Base-by-base conservation (phyloP, 805 yeast genomes). In the Candida koratica region DNA sequence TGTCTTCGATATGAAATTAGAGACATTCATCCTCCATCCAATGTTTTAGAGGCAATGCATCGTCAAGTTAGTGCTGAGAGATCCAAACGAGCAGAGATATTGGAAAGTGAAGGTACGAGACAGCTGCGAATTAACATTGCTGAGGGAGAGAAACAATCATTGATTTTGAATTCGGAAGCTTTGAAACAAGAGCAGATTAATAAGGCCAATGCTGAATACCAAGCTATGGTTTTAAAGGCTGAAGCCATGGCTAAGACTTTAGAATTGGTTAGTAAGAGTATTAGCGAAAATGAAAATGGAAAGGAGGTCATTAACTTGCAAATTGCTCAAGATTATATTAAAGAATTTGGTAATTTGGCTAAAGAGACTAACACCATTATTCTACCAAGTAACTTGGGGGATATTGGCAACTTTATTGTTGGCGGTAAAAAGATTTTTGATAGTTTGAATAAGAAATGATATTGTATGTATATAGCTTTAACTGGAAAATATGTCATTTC, bases 41-140 rank as follows among this genome's bases (percentile, higher is more conserved):
- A 84, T 47, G 95, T 85, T 8, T 73, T 85, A 49, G 89, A 82
- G 50, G 93, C 95, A 17, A 86, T 85, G 95, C 95, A 85, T 60
- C 75, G 90, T 55, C 95, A 84, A 59, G 95, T 86, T 16, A 74
- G 82, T 41, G 93, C 94, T 29, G 95, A 86, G 58, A 69, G 95
- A 48, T 79, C 88, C 34, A 86, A 86, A 56, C 69, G 95, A 42
- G 95, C 95, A 2, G 90, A 85, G 57, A 85, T 85, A 46, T 71
- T 85, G 53, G 95, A 85, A 52, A 78, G 87, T 29, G 95, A 85
- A 61, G 95, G 95, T 58, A 76, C 74, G 36, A 74, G 88, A 55
- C 87, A 82, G 53, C 69, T 86, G 23, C 81, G 76, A 32, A 85
- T 86, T 55, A 86, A 86, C 55, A 78, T 81, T 42, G 88, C 93